A percentile compares a stretch with the other conserved stretches of the same genome.
Conservation (phyloP, 2,329 filamentous ascomycete genomes). For the Ceratocystis diversiconidia region DNA sequence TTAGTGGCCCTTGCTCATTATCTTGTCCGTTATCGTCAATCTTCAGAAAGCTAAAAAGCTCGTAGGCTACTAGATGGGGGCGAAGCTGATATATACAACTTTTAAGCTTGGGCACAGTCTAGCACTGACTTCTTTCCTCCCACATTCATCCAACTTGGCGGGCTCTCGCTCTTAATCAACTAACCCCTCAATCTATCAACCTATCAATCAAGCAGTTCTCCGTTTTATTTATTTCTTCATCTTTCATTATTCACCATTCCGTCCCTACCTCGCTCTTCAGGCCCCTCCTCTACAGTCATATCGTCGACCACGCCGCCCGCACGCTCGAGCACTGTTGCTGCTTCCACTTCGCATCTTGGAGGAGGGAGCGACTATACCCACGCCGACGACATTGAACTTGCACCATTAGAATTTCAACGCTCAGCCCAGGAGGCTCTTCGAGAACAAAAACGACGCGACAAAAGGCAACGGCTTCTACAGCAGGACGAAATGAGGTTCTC, state of each 20-base stretch:
- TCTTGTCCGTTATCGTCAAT: conserved; percentile 5
- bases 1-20: not conserved
- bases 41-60: not conserved
- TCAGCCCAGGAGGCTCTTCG: conserved; percentile 24
- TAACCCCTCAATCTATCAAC: not conserved
- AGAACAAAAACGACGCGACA: conserved; percentile 40
- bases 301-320: conserved; percentile 9
- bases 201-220: not conserved
- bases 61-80: not conserved
- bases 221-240: not conserved
- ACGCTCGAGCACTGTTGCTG: not conserved
- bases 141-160: not conserved
- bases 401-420: conserved; percentile 20
- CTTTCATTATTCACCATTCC: conserved; percentile 26
- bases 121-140: conserved; percentile 2
- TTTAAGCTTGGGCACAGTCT: not conserved
- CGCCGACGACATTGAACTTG: conserved; percentile 29
- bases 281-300: conserved; percentile 28
- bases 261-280: conserved; percentile 21
- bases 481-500: conserved; percentile 98
- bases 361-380: conserved; percentile 16
- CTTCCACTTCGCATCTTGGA: conserved; percentile 14
- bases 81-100: not conserved
- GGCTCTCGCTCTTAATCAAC: not conserved
- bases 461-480: conserved; percentile 56